Percentiles rank a stretch among this genome's conserved stretches.
Evolutionary conservation across 1,284 basidiomycete genomes (phyloP).

Genomic region (Microbotryum saponariae): DNA sequence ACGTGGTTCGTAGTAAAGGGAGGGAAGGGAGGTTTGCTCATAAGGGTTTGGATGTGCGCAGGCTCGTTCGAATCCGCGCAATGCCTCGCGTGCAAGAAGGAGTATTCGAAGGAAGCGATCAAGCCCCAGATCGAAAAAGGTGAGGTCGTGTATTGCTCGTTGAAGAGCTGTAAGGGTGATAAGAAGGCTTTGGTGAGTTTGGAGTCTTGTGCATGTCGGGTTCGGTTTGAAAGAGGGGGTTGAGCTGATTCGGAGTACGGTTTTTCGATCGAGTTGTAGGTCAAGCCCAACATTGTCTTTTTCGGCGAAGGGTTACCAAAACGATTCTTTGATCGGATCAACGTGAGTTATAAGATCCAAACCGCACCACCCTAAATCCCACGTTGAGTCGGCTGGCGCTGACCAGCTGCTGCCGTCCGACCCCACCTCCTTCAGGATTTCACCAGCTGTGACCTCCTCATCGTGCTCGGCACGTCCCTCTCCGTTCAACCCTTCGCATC

Average conservation of each 20-base stretch:
- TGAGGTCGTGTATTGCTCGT: constrained; percentile 33
- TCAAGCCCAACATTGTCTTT: constrained; percentile 79
- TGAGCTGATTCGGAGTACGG: too few species aligned
- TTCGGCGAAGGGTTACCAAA: constrained; percentile 63
- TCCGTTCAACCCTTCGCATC: constrained; percentile 54
- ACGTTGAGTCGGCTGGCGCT: too few species aligned
- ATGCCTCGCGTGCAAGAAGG: constrained; percentile 62
- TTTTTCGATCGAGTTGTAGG: background rate
- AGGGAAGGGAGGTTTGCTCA: background rate
- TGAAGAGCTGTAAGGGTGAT: constrained; percentile 22
- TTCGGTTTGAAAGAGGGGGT: background rate
- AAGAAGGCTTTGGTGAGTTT: constrained; percentile 12
- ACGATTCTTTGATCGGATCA: constrained; percentile 40
- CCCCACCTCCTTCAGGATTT: constrained; percentile 38
- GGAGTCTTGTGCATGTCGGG: background rate
- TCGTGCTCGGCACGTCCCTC: constrained; percentile 87
- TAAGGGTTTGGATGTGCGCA: background rate
- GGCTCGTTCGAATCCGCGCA: constrained; percentile 48
- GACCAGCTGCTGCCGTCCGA: too few species aligned
- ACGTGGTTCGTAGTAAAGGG: background rate
- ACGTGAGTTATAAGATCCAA: background rate
- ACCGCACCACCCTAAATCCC: too few species aligned
- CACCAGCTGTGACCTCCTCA: constrained; percentile 65
- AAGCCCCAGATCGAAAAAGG: constrained; percentile 53
- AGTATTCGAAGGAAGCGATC: constrained; percentile 62